phyloP scores from a whole-genome alignment of 768 basidiomycete species.

The Pulveroboletus sp. region DNA sequence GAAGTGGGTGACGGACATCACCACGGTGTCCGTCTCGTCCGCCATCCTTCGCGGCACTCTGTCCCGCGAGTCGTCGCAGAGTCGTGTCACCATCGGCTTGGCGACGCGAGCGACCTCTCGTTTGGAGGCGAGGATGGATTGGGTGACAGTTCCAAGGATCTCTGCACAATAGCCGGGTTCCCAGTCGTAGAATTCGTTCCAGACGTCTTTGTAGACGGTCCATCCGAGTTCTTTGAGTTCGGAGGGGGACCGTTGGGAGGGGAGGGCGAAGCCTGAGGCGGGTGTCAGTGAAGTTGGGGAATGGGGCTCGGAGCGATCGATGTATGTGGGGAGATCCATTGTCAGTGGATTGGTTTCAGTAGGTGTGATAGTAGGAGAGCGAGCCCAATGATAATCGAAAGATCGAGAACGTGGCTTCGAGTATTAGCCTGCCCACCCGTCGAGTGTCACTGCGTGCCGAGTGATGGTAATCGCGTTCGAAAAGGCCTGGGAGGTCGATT shows the following conservation, averaged over 20 bases:
- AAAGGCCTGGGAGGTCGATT: too few relatives aligned
- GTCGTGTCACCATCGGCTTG: neutral
- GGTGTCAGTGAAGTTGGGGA: slow-evolving; percentile 7
- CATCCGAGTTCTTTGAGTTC: slow-evolving; percentile 24
- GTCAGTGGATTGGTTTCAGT: too few relatives aligned
- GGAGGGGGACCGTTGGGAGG: neutral
- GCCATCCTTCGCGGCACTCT: neutral
- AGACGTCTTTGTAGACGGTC: slow-evolving; percentile 33
- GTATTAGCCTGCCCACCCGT: neutral
- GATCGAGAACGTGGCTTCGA: neutral
- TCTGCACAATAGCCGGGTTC: slow-evolving; percentile 32
- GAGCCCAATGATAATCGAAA: too few relatives aligned
- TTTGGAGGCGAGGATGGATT: slow-evolving; percentile 8
- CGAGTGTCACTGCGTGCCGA: too few relatives aligned
- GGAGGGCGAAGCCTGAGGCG: neutral
- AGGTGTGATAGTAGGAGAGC: neutral
- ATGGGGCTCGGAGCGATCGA: slow-evolving; percentile 24
- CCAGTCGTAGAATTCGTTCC: slow-evolving; percentile 47
- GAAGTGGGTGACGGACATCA: slow-evolving; percentile 10
- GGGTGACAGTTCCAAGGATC: slow-evolving; percentile 15
- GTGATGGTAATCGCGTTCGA: too few relatives aligned
- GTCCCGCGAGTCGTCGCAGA: neutral
- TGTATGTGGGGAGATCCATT: slow-evolving; percentile 17
- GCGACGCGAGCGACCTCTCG: slow-evolving; percentile 15
- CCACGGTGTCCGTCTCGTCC: neutral